Evolutionary conservation across 129 eudicot genomes (phyloP).

Genomic region (Arctium lappa): DNA sequence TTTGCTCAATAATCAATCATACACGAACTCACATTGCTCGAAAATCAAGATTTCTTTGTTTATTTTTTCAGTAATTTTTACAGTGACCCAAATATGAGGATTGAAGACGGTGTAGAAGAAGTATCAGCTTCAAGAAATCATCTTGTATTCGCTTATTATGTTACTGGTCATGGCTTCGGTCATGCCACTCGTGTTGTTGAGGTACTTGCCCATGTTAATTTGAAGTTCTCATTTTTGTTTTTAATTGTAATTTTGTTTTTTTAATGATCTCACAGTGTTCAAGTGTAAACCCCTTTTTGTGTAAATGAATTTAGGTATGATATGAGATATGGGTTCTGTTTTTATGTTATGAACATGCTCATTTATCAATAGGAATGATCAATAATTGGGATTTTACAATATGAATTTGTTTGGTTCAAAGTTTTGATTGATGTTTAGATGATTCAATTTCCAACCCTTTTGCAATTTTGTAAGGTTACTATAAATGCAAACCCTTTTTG

Average conservation of each 20-base stretch:
- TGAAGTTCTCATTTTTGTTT: neutral
- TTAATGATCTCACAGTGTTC: neutral
- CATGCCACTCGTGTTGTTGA: constrained; percentile 92
- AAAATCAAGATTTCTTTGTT: neutral
- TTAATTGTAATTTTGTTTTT: neutral
- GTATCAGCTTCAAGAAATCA: constrained; percentile 37
- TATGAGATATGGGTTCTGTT: neutral
- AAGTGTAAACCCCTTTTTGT: neutral
- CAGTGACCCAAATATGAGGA: constrained; percentile 25
- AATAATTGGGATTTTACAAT: neutral
- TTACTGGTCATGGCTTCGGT: constrained; percentile 89
- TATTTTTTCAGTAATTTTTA: neutral
- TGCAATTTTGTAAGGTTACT: neutral
- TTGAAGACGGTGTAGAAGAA: constrained; percentile 31
- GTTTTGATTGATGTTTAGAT: neutral
- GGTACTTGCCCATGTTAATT: constrained; percentile 30
- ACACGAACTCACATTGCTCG: constrained; percentile 26
- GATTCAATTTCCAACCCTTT: neutral
- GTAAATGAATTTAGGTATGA: neutral
- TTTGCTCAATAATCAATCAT: neutral
- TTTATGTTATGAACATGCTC: neutral
- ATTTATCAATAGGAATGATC: neutral
- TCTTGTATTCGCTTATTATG: constrained; percentile 77
- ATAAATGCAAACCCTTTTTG: neutral
- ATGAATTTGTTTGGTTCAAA: neutral